These are phyloP conservation scores for Penicillium sp. DNA, from an alignment of 2,329 filamentous ascomycete genomes.

Conservation along the genomic window DNA sequence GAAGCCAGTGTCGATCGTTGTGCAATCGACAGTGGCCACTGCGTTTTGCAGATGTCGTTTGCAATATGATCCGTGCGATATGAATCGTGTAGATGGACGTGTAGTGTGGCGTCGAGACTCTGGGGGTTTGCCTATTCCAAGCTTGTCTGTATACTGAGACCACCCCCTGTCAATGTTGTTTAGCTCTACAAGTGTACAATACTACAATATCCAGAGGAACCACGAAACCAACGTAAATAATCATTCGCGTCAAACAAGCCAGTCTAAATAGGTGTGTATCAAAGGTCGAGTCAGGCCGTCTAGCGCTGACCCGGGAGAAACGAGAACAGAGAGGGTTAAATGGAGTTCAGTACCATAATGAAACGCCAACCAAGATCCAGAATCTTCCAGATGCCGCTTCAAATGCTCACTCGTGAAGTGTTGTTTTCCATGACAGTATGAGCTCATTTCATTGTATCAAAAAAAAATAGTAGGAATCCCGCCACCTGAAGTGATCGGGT, in stretches of 20 bases:
- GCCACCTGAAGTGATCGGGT: slow-evolving; percentile 5
- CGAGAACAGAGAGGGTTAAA: slow-evolving; percentile 15
- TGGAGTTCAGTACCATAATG: slow-evolving; percentile 27
- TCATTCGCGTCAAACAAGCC: slow-evolving; percentile 15
- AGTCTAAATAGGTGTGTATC: slow-evolving; percentile 27
- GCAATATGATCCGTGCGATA: too few relatives aligned
- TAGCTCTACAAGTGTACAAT: background rate
- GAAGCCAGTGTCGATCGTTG: background rate
- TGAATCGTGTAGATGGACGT: too few relatives aligned
- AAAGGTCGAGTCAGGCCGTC: slow-evolving; percentile 19
- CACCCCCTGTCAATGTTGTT: too few relatives aligned
- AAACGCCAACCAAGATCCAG: slow-evolving; percentile 34
- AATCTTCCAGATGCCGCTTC: slow-evolving; percentile 36
- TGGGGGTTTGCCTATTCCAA: too few relatives aligned
- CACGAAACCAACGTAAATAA: slow-evolving; percentile 9
- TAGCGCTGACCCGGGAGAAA: slow-evolving; percentile 8
- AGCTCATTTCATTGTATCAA: slow-evolving; percentile 26
- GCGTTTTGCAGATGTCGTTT: too few relatives aligned
- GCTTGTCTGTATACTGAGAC: too few relatives aligned
- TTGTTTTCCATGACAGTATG: slow-evolving; percentile 23
- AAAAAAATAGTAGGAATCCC: slow-evolving; percentile 11
- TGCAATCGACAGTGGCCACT: background rate
- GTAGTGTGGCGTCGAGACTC: too few relatives aligned
- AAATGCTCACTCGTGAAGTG: slow-evolving; percentile 28
- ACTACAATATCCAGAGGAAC: background rate